Evolutionary conservation across 139 green algal genomes (phyloP).

Genomic region (Raphidocelis subcapitata): DNA sequence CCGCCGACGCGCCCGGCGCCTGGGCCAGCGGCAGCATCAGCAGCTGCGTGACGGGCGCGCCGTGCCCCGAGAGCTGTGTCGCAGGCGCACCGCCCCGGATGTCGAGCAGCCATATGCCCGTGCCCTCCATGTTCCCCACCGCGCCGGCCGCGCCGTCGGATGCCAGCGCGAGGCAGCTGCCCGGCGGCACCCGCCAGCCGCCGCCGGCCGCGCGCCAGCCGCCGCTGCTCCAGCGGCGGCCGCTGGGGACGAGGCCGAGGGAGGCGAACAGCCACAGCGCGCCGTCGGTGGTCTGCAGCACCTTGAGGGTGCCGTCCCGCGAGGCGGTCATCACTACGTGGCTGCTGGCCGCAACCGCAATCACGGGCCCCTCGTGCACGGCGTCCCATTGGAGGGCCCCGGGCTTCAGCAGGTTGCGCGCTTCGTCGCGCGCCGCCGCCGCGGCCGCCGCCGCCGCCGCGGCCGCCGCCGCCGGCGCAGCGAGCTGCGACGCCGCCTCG

Average conservation of each 20-base stretch:
- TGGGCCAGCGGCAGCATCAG: background rate
- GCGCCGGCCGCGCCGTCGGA: too few relatives aligned
- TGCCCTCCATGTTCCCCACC: too few relatives aligned
- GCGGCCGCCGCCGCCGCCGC: background rate
- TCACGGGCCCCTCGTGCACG: constrained; percentile 3
- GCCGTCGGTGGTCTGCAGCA: too few relatives aligned
- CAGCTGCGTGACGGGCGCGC: background rate
- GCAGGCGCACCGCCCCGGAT: too few relatives aligned
- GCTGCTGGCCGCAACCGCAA: constrained; percentile 1
- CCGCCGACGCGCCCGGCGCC: background rate
- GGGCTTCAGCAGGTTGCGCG: background rate
- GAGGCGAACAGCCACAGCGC: too few relatives aligned
- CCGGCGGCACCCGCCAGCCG: too few relatives aligned
- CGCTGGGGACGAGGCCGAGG: too few relatives aligned
- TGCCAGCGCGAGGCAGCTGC: too few relatives aligned
- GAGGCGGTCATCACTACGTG: background rate
- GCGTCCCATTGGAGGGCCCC: constrained; percentile 4
- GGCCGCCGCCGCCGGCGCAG: background rate
- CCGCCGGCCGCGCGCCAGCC: too few relatives aligned
- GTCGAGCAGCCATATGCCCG: too few relatives aligned
- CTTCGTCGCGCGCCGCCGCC: background rate
- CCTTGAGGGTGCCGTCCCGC: constrained; percentile 14
- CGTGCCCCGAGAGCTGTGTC: background rate
- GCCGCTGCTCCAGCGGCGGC: too few relatives aligned
- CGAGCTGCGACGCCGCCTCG: background rate